phyloP scores from a whole-genome alignment of 2,329 filamentous ascomycete genomes.

The Fusarium torulosum region DNA sequence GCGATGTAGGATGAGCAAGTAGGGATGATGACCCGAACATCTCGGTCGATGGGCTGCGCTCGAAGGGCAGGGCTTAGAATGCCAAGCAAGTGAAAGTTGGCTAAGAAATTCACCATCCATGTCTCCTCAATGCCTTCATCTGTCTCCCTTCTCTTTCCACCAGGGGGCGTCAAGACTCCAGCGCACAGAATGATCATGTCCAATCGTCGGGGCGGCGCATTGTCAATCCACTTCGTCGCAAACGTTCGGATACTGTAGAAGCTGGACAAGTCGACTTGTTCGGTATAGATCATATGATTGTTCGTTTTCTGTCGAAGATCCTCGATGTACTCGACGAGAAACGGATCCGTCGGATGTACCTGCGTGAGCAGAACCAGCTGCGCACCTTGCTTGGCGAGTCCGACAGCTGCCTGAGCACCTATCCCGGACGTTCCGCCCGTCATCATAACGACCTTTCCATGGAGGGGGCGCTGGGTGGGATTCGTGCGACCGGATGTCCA shows the following conservation, averaged over 20 bases:
- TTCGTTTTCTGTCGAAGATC: constrained; percentile 81
- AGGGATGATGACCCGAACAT: constrained; percentile 87
- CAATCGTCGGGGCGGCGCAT: constrained; percentile 85
- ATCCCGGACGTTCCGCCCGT: constrained; percentile 96
- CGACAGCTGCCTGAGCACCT: constrained; percentile 79
- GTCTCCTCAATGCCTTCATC: constrained; percentile 86
- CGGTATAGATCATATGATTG: constrained; percentile 93
- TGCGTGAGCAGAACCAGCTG: constrained; percentile 93
- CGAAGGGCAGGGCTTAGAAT: constrained; percentile 91
- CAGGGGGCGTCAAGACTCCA: constrained; percentile 78
- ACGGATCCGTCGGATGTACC: constrained; percentile 83
- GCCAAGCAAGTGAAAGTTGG: constrained; percentile 93
- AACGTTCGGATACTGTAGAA: constrained; percentile 93
- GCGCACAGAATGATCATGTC: constrained; percentile 94
- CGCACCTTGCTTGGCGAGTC: constrained; percentile 84
- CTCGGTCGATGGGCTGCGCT: constrained; percentile 91
- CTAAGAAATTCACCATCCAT: constrained; percentile 95
- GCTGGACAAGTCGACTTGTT: constrained; percentile 90
- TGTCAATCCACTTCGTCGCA: constrained; percentile 98
- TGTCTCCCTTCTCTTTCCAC: constrained; percentile 70
- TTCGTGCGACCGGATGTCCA: constrained; percentile 84
- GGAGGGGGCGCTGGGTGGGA: constrained; percentile 83
- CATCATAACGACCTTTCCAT: constrained; percentile 92
- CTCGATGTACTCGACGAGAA: constrained; percentile 92
- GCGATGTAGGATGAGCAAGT: constrained; percentile 91